These are phyloP conservation scores for Chlorella sp. DNA, from an alignment of 139 green algal species.

Conservation along the genomic window DNA sequence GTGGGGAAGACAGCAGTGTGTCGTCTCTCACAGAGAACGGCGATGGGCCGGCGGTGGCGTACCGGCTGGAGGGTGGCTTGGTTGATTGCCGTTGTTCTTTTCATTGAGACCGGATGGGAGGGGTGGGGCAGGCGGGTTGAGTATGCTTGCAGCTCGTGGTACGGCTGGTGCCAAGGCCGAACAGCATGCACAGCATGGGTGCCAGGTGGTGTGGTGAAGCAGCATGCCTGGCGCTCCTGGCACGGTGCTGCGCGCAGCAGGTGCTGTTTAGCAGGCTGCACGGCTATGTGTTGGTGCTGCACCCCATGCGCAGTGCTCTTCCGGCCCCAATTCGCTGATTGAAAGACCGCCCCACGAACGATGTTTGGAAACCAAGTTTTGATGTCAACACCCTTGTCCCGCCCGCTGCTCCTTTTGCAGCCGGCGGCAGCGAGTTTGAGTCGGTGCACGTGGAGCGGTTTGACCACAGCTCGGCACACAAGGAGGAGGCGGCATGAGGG, in stretches of 20 bases:
- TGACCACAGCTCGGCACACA: neutral
- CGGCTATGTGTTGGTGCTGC: neutral
- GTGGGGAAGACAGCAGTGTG: too few species aligned
- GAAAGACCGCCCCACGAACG: too few species aligned
- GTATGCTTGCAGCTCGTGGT: too few species aligned
- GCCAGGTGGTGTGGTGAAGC: too few species aligned
- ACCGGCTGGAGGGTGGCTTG: slow-evolving; percentile 57
- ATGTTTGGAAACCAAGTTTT: too few species aligned
- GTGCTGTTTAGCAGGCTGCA: too few species aligned
- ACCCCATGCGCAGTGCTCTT: neutral
- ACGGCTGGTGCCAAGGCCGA: too few species aligned
- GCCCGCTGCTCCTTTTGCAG: neutral
- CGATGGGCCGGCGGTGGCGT: slow-evolving; percentile 76
- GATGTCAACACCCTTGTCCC: neutral
- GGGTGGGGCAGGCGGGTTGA: too few species aligned
- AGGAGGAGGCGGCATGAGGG: slow-evolving; percentile 13
- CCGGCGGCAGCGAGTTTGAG: slow-evolving; percentile 16
- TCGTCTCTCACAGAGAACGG: slow-evolving; percentile 69
- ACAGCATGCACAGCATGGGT: too few species aligned
- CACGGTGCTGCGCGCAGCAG: neutral
- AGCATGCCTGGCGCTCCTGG: too few species aligned
- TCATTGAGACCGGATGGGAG: too few species aligned
- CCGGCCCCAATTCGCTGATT: neutral
- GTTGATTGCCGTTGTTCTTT: neutral
- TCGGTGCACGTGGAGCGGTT: neutral